Percentiles rank a stretch among this genome's conserved stretches.
phyloP scores from a whole-genome alignment of 1,284 basidiomycete genomes.

The Austroboletus niveus region DNA sequence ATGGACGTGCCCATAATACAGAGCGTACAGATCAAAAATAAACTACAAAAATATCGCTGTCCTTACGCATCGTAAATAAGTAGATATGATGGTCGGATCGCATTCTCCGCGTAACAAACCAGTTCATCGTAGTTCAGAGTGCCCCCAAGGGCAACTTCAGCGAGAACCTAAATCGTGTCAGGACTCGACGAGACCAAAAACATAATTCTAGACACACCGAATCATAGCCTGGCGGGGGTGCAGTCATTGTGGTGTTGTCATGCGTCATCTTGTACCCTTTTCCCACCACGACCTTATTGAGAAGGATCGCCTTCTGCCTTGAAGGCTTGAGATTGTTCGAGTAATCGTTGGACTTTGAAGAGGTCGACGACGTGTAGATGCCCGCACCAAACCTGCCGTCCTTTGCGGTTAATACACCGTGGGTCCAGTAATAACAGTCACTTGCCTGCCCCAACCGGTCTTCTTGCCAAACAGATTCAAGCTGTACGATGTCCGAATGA shows the following conservation, averaged over 20 bases:
- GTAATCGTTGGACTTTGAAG: conserved; percentile 68
- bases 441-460: conserved; percentile 62
- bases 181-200: not conserved
- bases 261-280: conserved; percentile 61
- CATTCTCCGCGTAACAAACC: conserved; percentile 63
- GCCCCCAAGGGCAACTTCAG: conserved; percentile 49
- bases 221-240: conserved; percentile 58
- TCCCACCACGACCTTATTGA: conserved; percentile 69
- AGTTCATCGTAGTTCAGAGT: conserved; percentile 63
- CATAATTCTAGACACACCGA: conserved; percentile 41
- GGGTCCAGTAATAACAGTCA: not conserved
- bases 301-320: conserved; percentile 54
- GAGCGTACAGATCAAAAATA: conserved; percentile 6
- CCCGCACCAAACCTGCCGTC: conserved; percentile 50
- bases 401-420: conserved; percentile 5
- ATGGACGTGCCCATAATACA: not conserved
- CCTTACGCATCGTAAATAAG: conserved; percentile 55
- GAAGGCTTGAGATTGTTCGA: conserved; percentile 53
- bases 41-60: not conserved
- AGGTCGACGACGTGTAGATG: conserved; percentile 43
- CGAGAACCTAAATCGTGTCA: conserved; percentile 46
- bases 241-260: conserved; percentile 48
- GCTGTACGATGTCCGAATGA: conserved; percentile 60
- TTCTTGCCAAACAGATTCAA: conserved; percentile 59
- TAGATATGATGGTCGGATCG: conserved; percentile 62